Evolutionary conservation across 1,284 basidiomycete genomes (phyloP).

Genomic region (Sporisorium scitamineum): DNA sequence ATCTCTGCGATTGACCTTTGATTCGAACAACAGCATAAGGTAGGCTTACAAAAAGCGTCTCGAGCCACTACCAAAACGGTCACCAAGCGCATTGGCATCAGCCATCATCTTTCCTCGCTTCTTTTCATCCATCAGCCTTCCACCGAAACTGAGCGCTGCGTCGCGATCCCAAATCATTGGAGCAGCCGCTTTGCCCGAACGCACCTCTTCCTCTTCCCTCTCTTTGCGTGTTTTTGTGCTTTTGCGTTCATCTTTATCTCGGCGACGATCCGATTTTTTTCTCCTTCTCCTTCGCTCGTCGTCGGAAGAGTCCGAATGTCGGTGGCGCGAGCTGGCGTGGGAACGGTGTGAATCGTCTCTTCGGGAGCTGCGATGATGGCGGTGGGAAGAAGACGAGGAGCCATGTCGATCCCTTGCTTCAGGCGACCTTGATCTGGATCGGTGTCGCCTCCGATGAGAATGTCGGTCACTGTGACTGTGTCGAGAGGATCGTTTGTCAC

Average conservation of each 20-base stretch:
- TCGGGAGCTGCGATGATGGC: conserved; percentile 20
- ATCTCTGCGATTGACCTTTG: too few relatives aligned
- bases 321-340: conserved; percentile 15
- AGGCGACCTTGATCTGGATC: conserved; percentile 24
- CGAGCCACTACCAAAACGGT: conserved; percentile 49
- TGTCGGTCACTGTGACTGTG: conserved; percentile 10
- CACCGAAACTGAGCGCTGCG: conserved; percentile 47
- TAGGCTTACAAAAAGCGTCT: conserved; percentile 40
- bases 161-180: conserved; percentile 57
- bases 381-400: conserved; percentile 1
- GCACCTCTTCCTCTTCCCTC: conserved; percentile 42
- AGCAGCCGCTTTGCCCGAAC: conserved; percentile 29
- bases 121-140: conserved; percentile 52
- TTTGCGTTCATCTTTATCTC: conserved; percentile 18
- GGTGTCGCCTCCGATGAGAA: conserved; percentile 8
- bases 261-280: conserved; percentile 15
- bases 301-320: conserved; percentile 26
- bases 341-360: conserved; percentile 19
- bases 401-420: conserved; percentile 2
- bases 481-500: conserved; percentile 2
- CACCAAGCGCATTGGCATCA: conserved; percentile 42
- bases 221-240: conserved; percentile 33
- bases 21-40: too few relatives aligned
- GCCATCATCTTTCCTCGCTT: conserved; percentile 35
- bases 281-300: conserved; percentile 8